Evolutionary conservation across 495 filamentous ascomycete species (phyloP).

Genomic region (Cladorrhinum samala): DNA sequence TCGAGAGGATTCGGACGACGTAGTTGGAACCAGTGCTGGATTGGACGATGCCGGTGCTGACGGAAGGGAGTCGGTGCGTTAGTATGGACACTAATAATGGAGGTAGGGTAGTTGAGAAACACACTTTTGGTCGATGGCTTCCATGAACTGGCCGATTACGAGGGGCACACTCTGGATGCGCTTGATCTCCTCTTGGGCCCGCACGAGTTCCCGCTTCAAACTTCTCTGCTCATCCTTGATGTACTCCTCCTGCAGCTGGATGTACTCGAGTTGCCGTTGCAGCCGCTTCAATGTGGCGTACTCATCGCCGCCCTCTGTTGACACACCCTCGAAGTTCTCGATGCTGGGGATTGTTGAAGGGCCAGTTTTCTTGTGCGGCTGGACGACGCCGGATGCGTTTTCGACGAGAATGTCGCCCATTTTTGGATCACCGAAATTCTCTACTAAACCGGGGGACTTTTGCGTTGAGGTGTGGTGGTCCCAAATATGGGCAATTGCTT

Average conservation of each 20-base stretch:
- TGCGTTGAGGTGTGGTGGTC: too few relatives aligned
- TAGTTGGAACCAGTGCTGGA: slow-evolving; percentile 98
- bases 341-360: slow-evolving; percentile 85
- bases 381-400: slow-evolving; percentile 63
- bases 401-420: slow-evolving; percentile 86
- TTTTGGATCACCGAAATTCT: slow-evolving; percentile 28
- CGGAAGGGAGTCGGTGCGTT: slow-evolving; percentile 5
- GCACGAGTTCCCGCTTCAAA: slow-evolving; percentile 92
- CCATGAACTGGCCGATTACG: slow-evolving; percentile 99
- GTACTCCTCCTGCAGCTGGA: slow-evolving; percentile 97
- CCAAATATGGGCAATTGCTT: not conserved
- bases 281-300: slow-evolving; percentile 93
- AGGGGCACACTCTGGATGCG: slow-evolving; percentile 96
- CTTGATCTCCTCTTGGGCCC: slow-evolving; percentile 99
- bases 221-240: slow-evolving; percentile 99
- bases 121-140: slow-evolving; percentile 99
- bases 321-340: slow-evolving; percentile 76
- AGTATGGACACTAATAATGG: too few relatives aligned
- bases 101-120: too few relatives aligned
- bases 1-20: slow-evolving; percentile 96
- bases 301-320: slow-evolving; percentile 79
- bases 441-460: too few relatives aligned
- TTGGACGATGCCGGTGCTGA: slow-evolving; percentile 96
- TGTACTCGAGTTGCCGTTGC: slow-evolving; percentile 95
- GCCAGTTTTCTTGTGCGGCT: slow-evolving; percentile 69